A percentile compares a stretch with the other conserved stretches of the same genome.
Evolutionary conservation across 1,284 basidiomycete genomes (phyloP).

Genomic region (Papiliotrema fonsecae): DNA sequence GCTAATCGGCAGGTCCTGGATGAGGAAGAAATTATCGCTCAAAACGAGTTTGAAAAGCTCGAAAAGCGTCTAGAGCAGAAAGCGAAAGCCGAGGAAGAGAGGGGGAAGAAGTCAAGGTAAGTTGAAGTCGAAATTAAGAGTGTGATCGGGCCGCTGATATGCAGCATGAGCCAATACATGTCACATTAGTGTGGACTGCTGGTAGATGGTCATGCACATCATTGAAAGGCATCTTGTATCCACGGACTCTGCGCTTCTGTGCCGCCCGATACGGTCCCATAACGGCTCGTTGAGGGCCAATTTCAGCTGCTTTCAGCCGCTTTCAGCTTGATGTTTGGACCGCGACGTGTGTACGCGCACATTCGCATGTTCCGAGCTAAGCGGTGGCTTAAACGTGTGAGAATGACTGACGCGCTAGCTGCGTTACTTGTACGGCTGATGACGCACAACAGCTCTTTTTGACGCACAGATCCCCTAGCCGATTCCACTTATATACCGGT

Average conservation of each 20-base stretch:
- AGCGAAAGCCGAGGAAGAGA: conserved; percentile 28
- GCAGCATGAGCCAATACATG: conserved; percentile 44
- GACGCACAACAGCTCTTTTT: no score
- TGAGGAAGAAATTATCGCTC: conserved; percentile 80
- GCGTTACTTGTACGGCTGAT: no score
- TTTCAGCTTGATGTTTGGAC: no score
- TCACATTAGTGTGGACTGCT: conserved; percentile 21
- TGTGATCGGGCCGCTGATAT: conserved; percentile 11
- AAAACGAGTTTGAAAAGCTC: conserved; percentile 87
- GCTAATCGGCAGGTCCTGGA: conserved; percentile 64
- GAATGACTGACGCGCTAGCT: no score
- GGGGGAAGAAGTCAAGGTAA: conserved; percentile 28
- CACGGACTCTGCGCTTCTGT: no score
- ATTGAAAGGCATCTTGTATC: not conserved
- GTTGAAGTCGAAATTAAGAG: no score
- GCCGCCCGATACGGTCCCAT: no score
- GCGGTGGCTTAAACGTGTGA: no score
- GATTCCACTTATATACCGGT: not conserved
- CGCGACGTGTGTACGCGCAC: no score
- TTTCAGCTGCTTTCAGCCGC: no score
- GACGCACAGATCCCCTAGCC: not conserved
- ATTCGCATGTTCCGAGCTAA: no score
- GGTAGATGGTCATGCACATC: not conserved
- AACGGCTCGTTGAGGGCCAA: no score
- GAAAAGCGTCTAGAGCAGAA: conserved; percentile 66